Evolutionary conservation across 495 filamentous ascomycete genomes (phyloP), one percentile per base, ranked within the genome.

Genomic region (Trichoderma virens): DNA sequence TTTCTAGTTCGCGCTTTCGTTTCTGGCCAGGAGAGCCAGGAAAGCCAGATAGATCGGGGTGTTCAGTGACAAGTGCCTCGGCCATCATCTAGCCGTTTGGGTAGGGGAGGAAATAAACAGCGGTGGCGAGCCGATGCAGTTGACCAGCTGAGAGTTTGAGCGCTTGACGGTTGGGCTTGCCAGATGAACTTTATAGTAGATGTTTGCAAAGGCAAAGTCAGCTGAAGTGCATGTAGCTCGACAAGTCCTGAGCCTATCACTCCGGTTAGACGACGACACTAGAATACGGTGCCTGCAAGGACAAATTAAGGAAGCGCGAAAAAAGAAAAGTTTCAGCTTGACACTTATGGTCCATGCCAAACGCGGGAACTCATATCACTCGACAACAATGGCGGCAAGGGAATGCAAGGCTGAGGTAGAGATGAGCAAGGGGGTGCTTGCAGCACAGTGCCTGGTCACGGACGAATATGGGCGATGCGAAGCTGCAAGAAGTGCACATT

Each of bases 1-100:
- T 79, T 16, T 69, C 70, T 4, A 78, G 78, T 56, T 78, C 76
- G 38, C 80, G 78, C 70, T 82, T 82, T 62, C 80, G 68, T 73
- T 82, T 82, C 66, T 79, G 74, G 20, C 73, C 68, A 2, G 76
- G 74, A 59, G 72, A 74, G 28, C 66, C 66, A 23, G 66, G 38
- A 41, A 71, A 35, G 31, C 56, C 61, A 60, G 67, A n/a, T 62
- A 72, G 60, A 62, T 75, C 75, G 43, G 74, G 63, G 18, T 79
- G 78, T 61, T 78, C 74, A n/a, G 75, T 66, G 28, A 75, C 74
- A 67, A 77, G 74, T 20, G 76, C 67, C 23, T 80, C 73, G 59
- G 78, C 71, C 79, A 82, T 81, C 51, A 56, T 64, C 39, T 18
- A 56, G 34, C 34, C 31, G 25, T 31, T 32, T 54, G 23, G 27